Conservation (phyloP, 2,329 filamentous ascomycete species). For the Endothia cerciana region DNA sequence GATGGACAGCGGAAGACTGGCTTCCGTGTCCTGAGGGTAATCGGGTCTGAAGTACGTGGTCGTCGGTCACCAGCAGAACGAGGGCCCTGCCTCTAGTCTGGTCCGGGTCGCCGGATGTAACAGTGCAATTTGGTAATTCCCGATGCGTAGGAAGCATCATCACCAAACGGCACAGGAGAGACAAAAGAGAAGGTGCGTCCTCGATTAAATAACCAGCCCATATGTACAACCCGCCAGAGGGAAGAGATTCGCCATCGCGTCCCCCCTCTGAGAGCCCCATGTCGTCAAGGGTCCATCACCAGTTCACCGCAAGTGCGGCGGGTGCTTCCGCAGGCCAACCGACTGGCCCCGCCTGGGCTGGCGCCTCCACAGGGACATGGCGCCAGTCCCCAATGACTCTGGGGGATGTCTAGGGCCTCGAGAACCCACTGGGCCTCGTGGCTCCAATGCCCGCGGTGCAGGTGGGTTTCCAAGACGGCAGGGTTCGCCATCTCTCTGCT, state of each 20-base stretch:
- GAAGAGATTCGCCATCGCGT: neutral
- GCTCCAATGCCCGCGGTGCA: constrained; percentile 22
- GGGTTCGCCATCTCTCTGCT: neutral
- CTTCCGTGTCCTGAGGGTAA: neutral
- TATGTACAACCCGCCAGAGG: neutral
- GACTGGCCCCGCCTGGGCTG: constrained; percentile 17
- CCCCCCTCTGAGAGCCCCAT: neutral
- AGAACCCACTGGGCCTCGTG: constrained; percentile 5
- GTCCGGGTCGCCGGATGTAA: neutral
- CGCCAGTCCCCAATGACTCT: constrained; percentile 24
- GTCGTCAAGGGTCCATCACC: constrained; percentile 7
- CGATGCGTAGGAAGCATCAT: neutral
- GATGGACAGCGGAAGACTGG: neutral
- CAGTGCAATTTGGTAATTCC: constrained; percentile 8
- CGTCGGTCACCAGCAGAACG: neutral
- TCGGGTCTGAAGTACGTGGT: neutral
- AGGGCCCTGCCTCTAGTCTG: constrained; percentile 2
- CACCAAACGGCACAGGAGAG: neutral
- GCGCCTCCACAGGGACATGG: constrained; percentile 9
- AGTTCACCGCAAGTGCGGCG: constrained; percentile 20
- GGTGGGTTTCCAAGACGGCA: constrained; percentile 10
- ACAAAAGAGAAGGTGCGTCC: neutral
- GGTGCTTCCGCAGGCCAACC: constrained; percentile 17
- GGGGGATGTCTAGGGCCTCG: constrained; percentile 16
- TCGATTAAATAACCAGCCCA: neutral